phyloP scores from a whole-genome alignment of 257 asterid species.

The Apocynum venetum region DNA sequence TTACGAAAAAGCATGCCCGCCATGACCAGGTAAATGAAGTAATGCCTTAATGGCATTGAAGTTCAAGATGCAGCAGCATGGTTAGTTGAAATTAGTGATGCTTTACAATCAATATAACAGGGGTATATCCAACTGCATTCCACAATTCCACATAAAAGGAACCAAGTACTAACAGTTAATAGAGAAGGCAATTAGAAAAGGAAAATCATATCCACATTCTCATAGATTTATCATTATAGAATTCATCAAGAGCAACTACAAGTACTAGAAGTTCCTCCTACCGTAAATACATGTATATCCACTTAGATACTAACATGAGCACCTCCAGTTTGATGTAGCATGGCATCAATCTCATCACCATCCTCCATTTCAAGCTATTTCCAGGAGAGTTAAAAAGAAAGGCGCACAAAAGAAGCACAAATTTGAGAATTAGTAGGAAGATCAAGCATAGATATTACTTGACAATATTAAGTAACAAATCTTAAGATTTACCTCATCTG shows the following conservation, averaged over 20 bases:
- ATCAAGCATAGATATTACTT: not conserved
- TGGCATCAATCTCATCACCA: constrained; percentile 38
- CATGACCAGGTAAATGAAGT: too few species aligned
- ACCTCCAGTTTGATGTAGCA: constrained; percentile 39
- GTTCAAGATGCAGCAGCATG: too few species aligned
- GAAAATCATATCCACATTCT: not conserved
- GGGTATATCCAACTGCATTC: too few species aligned
- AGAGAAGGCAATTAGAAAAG: not conserved
- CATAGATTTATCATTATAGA: not conserved
- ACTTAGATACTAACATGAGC: not conserved
- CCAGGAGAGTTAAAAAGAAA: not conserved
- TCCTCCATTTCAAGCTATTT: constrained; percentile 34
- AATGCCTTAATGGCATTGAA: too few species aligned
- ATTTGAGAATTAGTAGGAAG: not conserved
- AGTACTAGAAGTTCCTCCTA: not conserved
- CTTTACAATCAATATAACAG: too few species aligned
- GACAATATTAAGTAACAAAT: not conserved
- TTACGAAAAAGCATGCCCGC: too few species aligned
- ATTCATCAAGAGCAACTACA: not conserved
- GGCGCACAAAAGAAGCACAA: not conserved
- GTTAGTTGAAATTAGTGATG: too few species aligned
- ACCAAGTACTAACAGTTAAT: not conserved
- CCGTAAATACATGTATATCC: not conserved
- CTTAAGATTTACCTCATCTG: constrained; percentile 43
- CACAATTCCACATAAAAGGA: too few species aligned